Base-by-base conservation (phyloP, 495 filamentous ascomycete genomes). In the Neurospora sp. region DNA sequence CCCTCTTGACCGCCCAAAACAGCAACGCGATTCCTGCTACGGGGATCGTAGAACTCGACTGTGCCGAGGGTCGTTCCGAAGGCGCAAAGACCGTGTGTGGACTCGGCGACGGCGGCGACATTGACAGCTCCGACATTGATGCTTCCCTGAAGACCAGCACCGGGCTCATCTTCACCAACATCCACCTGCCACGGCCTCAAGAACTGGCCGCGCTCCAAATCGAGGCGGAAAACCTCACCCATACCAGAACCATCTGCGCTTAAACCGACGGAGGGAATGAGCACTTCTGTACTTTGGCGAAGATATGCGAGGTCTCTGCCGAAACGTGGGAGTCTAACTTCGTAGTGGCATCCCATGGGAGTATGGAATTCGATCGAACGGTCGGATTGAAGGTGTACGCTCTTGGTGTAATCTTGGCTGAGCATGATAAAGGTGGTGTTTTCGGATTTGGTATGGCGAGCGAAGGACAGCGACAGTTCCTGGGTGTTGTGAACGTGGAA, bases 11-110 rank as follows among this genome's bases (percentile, higher is more conserved):
- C 80, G 10, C 89, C 84, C 5, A 99, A 84, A 27, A 94, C 84
- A 31, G 92, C 94, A n/a, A 96, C 90, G 38, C 94, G 87, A 72
- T 89, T 90, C 78, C 93, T 91, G 71, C 90, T 91, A 74, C 96
- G 86, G 4, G 94, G 87, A 79, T 99, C 96, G 92, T 93, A 99
- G 75, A 98, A 94, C 76, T 98, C 96, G 39, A 98, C 94, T 7
- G 94, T 96, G n/a, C 96, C 95, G 46, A 93, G 83, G 3, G 92
- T 92, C n/a, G 96, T 98, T 40, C 96, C 96, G 77, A 99, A 98
- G 1, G 96, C 94, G 59, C 95, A 86, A 12, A 99, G 86, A 54
- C 94, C 94, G 80, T 99, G 96, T 54, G 92, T 94, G 12, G 91
- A 90, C 78, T 97, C 93, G 14, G 96, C 96, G 70, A 98, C 90